These are phyloP conservation scores for Magnolia officinalis DNA, from an alignment of 164 flowering plant genomes.

Conservation along the genomic window DNA sequence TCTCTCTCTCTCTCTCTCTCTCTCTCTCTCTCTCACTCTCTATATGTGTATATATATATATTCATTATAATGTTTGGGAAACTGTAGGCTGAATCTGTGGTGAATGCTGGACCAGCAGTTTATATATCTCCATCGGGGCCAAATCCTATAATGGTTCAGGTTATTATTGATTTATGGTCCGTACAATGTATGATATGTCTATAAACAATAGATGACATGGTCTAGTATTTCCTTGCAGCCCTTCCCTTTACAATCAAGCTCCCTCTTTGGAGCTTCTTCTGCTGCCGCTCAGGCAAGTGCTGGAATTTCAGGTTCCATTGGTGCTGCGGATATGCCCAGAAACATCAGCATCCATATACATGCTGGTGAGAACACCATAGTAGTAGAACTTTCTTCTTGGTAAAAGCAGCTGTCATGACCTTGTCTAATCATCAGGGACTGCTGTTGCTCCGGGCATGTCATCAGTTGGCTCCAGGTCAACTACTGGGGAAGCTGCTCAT, in stretches of 20 bases:
- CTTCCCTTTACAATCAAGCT: conserved; percentile 74
- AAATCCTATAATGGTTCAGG: conserved; percentile 99
- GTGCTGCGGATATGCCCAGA: conserved; percentile 61
- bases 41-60: neutral
- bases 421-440: conserved; percentile 30
- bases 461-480: conserved; percentile 51
- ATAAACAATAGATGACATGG: neutral
- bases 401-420: neutral
- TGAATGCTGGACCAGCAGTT: conserved; percentile 94
- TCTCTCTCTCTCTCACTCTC: neutral
- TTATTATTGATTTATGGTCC: conserved; percentile 1
- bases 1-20: neutral
- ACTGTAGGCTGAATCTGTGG: conserved; percentile 68
- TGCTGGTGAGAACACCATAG: conserved; percentile 53
- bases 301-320: conserved; percentile 45
- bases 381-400: neutral
- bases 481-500: conserved; percentile 21
- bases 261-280: conserved; percentile 57
- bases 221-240: conserved; percentile 53
- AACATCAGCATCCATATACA: conserved; percentile 87
- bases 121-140: conserved; percentile 89
- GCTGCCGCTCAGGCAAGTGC: conserved; percentile 35
- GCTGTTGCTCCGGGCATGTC: conserved; percentile 44
- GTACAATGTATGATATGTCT: neutral
- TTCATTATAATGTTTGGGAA: conserved; percentile 1